These are phyloP conservation scores for Daldinia vernicosa DNA, from an alignment of 495 filamentous ascomycete genomes.

Conservation along the genomic window DNA sequence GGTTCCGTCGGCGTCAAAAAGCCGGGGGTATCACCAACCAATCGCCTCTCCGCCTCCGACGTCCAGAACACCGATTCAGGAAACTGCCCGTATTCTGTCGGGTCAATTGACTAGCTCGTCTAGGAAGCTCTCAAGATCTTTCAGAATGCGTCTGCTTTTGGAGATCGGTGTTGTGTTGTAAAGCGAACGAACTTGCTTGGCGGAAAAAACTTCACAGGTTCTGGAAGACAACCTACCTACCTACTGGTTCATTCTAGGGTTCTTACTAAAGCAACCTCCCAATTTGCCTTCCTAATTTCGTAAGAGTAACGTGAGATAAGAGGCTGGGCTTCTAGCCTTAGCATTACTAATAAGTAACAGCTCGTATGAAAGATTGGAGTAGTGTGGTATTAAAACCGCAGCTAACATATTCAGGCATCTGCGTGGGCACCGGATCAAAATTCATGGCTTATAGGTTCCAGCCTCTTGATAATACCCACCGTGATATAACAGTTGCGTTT, in stretches of 20 bases:
- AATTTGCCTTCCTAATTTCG: slow-evolving; percentile 20
- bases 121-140: slow-evolving; percentile 34
- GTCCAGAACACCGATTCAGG: slow-evolving; percentile 24
- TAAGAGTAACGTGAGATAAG: slow-evolving; percentile 4
- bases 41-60: slow-evolving; percentile 17
- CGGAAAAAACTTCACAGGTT: slow-evolving; percentile 3
- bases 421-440: neutral
- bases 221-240: slow-evolving; percentile 16
- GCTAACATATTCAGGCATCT: neutral
- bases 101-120: slow-evolving; percentile 16
- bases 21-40: slow-evolving; percentile 18
- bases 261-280: neutral
- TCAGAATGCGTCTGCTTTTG: neutral
- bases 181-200: slow-evolving; percentile 12
- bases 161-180: neutral
- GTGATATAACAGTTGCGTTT: no score
- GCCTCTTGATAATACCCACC: no score
- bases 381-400: neutral
- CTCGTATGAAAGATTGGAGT: neutral
- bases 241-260: neutral
- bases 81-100: slow-evolving; percentile 23
- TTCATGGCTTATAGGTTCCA: no score
- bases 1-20: slow-evolving; percentile 29
- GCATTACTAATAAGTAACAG: neutral
- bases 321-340: neutral